Evolutionary conservation across 257 asterid species (phyloP).

Genomic region (Solanum virginianum): DNA sequence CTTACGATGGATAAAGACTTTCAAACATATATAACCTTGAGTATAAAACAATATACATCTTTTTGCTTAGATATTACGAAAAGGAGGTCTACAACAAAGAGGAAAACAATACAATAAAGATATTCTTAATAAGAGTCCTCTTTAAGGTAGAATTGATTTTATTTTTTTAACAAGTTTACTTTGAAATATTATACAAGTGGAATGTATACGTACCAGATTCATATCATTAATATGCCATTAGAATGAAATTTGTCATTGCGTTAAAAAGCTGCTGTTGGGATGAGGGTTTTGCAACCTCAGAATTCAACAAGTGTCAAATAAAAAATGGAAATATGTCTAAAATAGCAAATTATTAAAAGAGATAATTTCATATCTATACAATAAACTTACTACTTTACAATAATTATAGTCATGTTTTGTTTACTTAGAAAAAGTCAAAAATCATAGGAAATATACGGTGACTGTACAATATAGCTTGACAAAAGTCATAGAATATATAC

Average conservation of each 20-base stretch:
- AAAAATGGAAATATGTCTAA: neutral
- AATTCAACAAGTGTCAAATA: neutral
- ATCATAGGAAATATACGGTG: too few species aligned
- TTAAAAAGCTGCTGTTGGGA: neutral
- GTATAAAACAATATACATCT: slow-evolving; percentile 12
- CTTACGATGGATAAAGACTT: slow-evolving; percentile 17
- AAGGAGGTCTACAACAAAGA: slow-evolving; percentile 1
- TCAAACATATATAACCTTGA: slow-evolving; percentile 31
- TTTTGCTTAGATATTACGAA: slow-evolving; percentile 44
- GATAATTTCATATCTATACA: too few species aligned
- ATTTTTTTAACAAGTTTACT: neutral
- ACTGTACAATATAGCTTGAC: too few species aligned
- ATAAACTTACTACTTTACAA: too few species aligned
- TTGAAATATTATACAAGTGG: neutral
- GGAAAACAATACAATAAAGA: neutral
- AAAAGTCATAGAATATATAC: too few species aligned
- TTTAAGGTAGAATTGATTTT: neutral
- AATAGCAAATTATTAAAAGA: neutral
- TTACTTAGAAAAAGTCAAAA: too few species aligned
- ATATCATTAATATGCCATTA: neutral
- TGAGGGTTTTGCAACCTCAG: neutral
- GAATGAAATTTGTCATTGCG: neutral
- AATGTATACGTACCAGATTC: neutral
- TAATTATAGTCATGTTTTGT: too few species aligned
- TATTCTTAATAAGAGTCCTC: neutral